Evolutionary conservation across 2,329 filamentous ascomycete genomes (phyloP).

Genomic region (Phoma sp.): DNA sequence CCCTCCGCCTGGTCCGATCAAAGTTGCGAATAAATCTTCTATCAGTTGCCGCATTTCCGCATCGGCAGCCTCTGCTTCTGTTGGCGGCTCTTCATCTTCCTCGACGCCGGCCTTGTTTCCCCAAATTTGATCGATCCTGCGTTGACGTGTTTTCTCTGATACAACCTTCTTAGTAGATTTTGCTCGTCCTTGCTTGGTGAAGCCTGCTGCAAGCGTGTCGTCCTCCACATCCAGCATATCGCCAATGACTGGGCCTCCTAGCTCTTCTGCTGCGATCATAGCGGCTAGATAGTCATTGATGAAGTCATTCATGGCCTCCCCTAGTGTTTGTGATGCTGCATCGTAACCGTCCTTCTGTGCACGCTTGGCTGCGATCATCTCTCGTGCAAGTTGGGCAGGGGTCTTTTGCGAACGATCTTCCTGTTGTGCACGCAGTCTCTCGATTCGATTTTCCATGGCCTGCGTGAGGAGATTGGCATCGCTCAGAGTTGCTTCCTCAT

Average conservation of each 20-base stretch:
- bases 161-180: slow-evolving; percentile 50
- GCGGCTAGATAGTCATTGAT: slow-evolving; percentile 73
- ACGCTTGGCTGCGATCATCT: slow-evolving; percentile 68
- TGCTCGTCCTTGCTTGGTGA: slow-evolving; percentile 59
- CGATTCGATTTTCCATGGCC: slow-evolving; percentile 65
- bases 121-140: slow-evolving; percentile 61
- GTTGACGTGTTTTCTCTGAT: slow-evolving; percentile 51
- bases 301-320: slow-evolving; percentile 72
- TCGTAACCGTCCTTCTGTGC: slow-evolving; percentile 68
- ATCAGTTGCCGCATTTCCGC: slow-evolving; percentile 57
- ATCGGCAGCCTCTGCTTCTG: slow-evolving; percentile 58
- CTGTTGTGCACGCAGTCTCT: slow-evolving; percentile 64
- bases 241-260: slow-evolving; percentile 83
- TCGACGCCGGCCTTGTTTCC: slow-evolving; percentile 39
- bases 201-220: slow-evolving; percentile 60
- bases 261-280: slow-evolving; percentile 82
- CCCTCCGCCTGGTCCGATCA: slow-evolving; percentile 43
- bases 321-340: slow-evolving; percentile 65
- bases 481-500: slow-evolving; percentile 55
- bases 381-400: slow-evolving; percentile 67
- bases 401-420: slow-evolving; percentile 65
- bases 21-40: slow-evolving; percentile 55
- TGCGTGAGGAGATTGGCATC: slow-evolving; percentile 57
- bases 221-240: slow-evolving; percentile 72
- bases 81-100: slow-evolving; percentile 39